A percentile compares a stretch with the other conserved stretches of the same genome.
Conservation (phyloP, 2,329 filamentous ascomycete genomes). For the Penicillium hordei region DNA sequence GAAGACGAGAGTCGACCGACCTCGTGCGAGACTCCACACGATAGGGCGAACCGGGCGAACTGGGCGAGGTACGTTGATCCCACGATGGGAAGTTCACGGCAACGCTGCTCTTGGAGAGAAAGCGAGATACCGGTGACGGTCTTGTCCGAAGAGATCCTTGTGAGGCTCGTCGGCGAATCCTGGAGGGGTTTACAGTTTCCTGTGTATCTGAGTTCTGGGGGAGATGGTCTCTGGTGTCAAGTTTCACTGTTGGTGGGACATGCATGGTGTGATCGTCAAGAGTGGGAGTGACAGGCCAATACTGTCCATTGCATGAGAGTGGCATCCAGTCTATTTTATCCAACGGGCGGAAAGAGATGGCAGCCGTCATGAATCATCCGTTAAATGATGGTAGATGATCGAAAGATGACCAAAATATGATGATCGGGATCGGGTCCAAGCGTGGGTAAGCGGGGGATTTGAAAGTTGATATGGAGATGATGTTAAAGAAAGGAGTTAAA, state of each 20-base stretch:
- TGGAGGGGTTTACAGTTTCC: constrained; percentile 20
- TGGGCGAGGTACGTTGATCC: constrained; percentile 43
- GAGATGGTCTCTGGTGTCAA: constrained; percentile 23
- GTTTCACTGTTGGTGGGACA: constrained; percentile 23
- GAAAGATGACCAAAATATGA: not conserved
- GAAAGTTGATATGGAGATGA: constrained; percentile 16
- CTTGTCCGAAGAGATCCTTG: constrained; percentile 38
- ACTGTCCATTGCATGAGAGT: constrained; percentile 34
- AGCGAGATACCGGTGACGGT: constrained; percentile 38
- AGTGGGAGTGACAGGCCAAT: constrained; percentile 25
- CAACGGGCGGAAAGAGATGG: constrained; percentile 16
- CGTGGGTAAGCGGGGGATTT: not conserved
- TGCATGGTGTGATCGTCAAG: constrained; percentile 32
- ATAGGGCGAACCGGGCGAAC: constrained; percentile 24
- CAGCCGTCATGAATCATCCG: constrained; percentile 20
- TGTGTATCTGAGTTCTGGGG: constrained; percentile 22
- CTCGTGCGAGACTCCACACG: constrained; percentile 29
- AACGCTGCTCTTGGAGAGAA: constrained; percentile 37
- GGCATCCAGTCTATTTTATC: constrained; percentile 33
- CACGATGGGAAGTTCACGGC: constrained; percentile 55
- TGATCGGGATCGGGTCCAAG: not conserved
- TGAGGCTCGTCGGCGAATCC: constrained; percentile 38
- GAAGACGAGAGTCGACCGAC: constrained; percentile 32
- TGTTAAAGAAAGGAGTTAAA: constrained; percentile 15
- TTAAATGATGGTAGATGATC: not conserved